A percentile compares a stretch with the other conserved stretches of the same genome.
These are phyloP conservation scores for Przewalskia tangutica DNA, from an alignment of 257 asterid genomes.

Conservation along the genomic window DNA sequence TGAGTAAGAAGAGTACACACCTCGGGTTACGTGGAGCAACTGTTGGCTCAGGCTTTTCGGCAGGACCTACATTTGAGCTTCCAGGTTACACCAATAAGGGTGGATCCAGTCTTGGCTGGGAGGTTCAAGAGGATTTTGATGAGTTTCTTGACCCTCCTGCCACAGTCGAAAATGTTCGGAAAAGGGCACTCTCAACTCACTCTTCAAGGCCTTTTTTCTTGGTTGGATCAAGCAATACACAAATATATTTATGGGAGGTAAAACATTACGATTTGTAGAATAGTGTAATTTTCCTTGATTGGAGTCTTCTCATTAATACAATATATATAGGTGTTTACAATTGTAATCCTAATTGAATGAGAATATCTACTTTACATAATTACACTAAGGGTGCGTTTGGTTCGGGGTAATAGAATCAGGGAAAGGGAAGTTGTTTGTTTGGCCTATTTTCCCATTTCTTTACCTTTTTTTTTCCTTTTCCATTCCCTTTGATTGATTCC, in stretches of 20 bases:
- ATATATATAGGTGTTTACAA: no score
- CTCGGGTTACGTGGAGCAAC: conserved; percentile 86
- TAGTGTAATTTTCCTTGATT: no score
- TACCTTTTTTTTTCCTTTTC: no score
- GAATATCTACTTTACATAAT: no score
- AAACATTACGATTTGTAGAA: no score
- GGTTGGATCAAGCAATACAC: conserved; percentile 94
- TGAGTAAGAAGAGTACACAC: conserved; percentile 54
- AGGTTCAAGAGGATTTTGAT: conserved; percentile 72
- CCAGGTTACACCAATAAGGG: conserved; percentile 58
- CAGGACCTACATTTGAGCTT: conserved; percentile 48
- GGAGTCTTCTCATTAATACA: no score
- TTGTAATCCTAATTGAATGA: no score
- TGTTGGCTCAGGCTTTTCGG: conserved; percentile 42
- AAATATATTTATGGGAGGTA: conserved; percentile 96
- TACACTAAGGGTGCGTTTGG: no score
- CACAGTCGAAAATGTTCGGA: conserved; percentile 59
- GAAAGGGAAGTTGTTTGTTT: no score
- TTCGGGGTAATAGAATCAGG: no score
- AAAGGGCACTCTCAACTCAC: conserved; percentile 72
- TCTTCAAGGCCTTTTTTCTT: conserved; percentile 90
- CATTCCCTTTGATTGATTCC: no score
- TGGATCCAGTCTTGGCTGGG: conserved; percentile 79
- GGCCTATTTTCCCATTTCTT: no score
- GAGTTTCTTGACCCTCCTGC: conserved; percentile 84